Evolutionary conservation across 225 moss, liverwort and hornwort genomes (phyloP).

Genomic region (Thuidium tamariscinum): DNA sequence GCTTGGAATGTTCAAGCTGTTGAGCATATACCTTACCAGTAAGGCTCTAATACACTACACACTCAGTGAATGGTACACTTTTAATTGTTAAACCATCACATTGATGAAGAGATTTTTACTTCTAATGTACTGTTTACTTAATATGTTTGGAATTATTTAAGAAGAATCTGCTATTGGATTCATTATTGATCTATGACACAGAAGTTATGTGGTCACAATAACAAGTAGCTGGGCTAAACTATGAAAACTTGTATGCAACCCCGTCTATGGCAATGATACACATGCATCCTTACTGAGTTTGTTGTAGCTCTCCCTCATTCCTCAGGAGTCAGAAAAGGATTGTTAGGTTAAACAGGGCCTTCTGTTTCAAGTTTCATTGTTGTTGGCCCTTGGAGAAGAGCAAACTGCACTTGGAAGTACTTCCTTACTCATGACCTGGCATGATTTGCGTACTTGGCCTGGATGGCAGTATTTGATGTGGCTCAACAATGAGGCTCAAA

Average conservation of each 20-base stretch:
- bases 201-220: neutral
- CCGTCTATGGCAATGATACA: neutral
- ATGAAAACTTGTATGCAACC: neutral
- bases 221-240: neutral
- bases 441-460: neutral
- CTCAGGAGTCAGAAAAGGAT: neutral
- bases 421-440: neutral
- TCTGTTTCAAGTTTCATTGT: neutral
- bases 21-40: neutral
- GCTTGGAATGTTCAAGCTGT: neutral
- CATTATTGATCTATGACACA: neutral
- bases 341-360: neutral
- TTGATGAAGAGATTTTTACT: no score
- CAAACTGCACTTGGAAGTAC: neutral
- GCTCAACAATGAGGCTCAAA: neutral
- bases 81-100: no score
- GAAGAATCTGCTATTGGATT: neutral
- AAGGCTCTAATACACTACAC: neutral
- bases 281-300: neutral
- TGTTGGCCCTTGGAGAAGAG: neutral
- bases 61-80: neutral
- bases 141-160: no score
- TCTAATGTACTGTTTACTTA: no score
- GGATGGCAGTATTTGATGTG: neutral
- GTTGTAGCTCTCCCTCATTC: neutral